Evolutionary conservation across 1,284 basidiomycete genomes (phyloP).

Genomic region (Sanghuangporus weigelae): DNA sequence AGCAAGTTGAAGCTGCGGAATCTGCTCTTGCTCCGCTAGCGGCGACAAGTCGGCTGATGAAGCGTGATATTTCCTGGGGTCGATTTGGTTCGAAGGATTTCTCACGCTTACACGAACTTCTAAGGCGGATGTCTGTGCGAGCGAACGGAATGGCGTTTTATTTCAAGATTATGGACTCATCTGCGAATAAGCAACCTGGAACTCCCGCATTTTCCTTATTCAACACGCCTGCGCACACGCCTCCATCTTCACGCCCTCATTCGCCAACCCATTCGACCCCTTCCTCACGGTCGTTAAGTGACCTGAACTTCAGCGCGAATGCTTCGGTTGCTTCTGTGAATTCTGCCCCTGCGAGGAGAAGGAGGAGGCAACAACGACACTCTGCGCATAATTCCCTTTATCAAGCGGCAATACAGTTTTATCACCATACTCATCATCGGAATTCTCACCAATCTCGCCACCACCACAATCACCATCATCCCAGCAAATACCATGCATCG

Average conservation of each 20-base stretch:
- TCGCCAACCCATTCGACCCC: slow-evolving; percentile 20
- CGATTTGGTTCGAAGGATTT: slow-evolving; percentile 63
- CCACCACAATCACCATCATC: slow-evolving; percentile 5
- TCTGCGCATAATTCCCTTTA: neutral
- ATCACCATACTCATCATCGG: neutral
- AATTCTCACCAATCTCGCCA: neutral
- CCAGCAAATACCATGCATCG: neutral
- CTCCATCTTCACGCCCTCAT: slow-evolving; percentile 17
- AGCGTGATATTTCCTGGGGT: slow-evolving; percentile 59
- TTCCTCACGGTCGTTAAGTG: neutral
- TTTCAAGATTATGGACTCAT: slow-evolving; percentile 55
- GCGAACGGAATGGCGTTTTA: slow-evolving; percentile 64
- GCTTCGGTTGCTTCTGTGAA: neutral
- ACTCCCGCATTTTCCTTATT: slow-evolving; percentile 24
- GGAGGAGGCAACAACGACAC: neutral
- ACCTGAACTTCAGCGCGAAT: slow-evolving; percentile 1
- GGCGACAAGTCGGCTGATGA: slow-evolving; percentile 50
- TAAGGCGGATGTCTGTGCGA: slow-evolving; percentile 46
- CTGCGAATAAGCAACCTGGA: slow-evolving; percentile 25
- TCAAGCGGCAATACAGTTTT: neutral
- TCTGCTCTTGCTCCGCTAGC: slow-evolving; percentile 48
- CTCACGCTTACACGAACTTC: slow-evolving; percentile 43
- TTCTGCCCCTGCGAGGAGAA: neutral
- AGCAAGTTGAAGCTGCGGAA: slow-evolving; percentile 46
- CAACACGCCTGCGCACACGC: slow-evolving; percentile 20